Conservation (phyloP, 768 basidiomycete genomes). For the Amanita pseudoporphyria region DNA sequence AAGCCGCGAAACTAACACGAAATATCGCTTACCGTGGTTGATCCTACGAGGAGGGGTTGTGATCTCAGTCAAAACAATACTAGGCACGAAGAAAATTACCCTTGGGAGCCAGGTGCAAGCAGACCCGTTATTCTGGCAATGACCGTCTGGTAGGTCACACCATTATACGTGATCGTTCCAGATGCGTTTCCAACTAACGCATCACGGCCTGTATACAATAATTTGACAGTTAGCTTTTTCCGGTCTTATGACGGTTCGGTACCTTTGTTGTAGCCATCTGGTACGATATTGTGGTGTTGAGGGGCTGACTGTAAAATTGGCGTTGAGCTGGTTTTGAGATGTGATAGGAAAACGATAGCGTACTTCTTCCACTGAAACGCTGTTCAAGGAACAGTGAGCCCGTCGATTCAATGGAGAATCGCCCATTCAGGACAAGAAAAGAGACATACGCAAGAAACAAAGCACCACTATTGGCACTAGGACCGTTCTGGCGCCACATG, state of each 20-base stretch:
- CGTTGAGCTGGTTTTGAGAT: too few relatives aligned
- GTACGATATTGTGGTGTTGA: slow-evolving; percentile 22
- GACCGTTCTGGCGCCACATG: slow-evolving; percentile 23
- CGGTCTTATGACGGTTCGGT: neutral
- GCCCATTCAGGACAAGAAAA: too few relatives aligned
- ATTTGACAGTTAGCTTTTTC: neutral
- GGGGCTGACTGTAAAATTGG: slow-evolving; percentile 14
- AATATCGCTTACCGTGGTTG: slow-evolving; percentile 24
- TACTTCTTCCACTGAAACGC: slow-evolving; percentile 28
- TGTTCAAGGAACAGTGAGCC: too few relatives aligned
- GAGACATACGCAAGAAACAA: slow-evolving; percentile 48
- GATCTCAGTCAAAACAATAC: neutral
- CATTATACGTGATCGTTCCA: slow-evolving; percentile 21
- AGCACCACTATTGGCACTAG: slow-evolving; percentile 32
- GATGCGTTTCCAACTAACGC: slow-evolving; percentile 19
- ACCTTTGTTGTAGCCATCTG: slow-evolving; percentile 26
- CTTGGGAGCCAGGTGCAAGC: slow-evolving; percentile 37
- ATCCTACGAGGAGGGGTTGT: slow-evolving; percentile 14
- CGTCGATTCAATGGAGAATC: neutral
- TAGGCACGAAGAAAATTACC: slow-evolving; percentile 25
- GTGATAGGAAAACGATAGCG: too few relatives aligned
- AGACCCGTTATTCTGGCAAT: slow-evolving; percentile 42
- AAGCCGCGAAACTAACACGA: too few relatives aligned
- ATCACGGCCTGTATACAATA: slow-evolving; percentile 24
- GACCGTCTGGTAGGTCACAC: slow-evolving; percentile 38